Evolutionary conservation across 371 early-diverging fungal genomes (phyloP).

Genomic region (Mortierella sp.): DNA sequence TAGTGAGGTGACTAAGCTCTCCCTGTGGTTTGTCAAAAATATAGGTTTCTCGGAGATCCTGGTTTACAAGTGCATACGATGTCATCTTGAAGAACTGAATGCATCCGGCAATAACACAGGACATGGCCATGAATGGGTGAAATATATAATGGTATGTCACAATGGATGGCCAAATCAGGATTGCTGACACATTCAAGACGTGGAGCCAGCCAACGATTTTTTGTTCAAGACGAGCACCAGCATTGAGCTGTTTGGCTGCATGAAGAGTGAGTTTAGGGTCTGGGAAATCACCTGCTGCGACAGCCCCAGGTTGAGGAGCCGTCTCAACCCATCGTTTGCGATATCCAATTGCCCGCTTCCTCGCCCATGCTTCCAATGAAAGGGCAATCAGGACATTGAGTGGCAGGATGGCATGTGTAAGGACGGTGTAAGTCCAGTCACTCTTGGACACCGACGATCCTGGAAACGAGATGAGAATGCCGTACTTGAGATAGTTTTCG

Average conservation of each 20-base stretch:
- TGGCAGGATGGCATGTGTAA: conserved; percentile 64
- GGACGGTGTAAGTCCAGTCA: conserved; percentile 64
- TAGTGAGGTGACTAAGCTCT: conserved; percentile 24
- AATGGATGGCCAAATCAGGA: conserved; percentile 70
- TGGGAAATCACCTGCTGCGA: background rate
- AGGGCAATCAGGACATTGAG: conserved; percentile 62
- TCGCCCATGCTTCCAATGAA: conserved; percentile 62
- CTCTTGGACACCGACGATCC: conserved; percentile 60
- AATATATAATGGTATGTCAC: conserved; percentile 76
- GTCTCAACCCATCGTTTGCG: conserved; percentile 29
- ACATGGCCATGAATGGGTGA: conserved; percentile 78
- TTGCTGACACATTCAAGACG: conserved; percentile 63
- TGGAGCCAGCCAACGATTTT: conserved; percentile 56
- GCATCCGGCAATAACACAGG: conserved; percentile 67
- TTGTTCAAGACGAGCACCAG: conserved; percentile 11
- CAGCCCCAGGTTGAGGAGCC: background rate
- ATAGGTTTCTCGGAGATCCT: conserved; percentile 66
- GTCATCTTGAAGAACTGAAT: conserved; percentile 82
- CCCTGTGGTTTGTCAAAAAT: conserved; percentile 31
- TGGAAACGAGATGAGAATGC: conserved; percentile 78
- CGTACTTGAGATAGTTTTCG: conserved; percentile 92
- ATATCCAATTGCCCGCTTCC: conserved; percentile 40
- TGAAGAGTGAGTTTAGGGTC: conserved; percentile 24
- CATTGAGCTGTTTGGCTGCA: conserved; percentile 8
- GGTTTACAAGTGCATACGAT: conserved; percentile 81